Evolutionary conservation across 2,329 filamentous ascomycete species (phyloP).

Genomic region (Cyphellophora europaea): DNA sequence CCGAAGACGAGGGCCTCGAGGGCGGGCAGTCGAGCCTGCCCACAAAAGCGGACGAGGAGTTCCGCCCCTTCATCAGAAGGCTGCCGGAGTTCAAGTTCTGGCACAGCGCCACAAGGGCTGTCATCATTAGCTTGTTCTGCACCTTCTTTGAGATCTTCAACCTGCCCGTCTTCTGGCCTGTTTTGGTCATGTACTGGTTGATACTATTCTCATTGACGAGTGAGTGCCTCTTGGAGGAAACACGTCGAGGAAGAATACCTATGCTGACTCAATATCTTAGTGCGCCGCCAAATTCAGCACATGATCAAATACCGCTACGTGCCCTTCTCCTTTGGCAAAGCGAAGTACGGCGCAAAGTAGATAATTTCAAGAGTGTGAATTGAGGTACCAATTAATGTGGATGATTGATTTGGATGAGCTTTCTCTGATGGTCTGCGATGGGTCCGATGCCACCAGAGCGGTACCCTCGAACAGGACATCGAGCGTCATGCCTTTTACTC

Average conservation of each 20-base stretch:
- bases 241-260: too few species aligned
- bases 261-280: slow-evolving; percentile 39
- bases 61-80: slow-evolving; percentile 90
- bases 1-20: slow-evolving; percentile 92
- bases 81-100: slow-evolving; percentile 99
- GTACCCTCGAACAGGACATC: too few species aligned
- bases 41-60: slow-evolving; percentile 94
- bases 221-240: slow-evolving; percentile 52
- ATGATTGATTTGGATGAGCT: slow-evolving; percentile 2
- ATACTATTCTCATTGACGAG: slow-evolving; percentile 93
- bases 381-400: neutral
- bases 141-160: slow-evolving; percentile 93
- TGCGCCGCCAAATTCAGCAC: slow-evolving; percentile 99
- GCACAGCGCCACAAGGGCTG: slow-evolving; percentile 86
- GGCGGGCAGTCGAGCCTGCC: slow-evolving; percentile 74
- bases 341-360: slow-evolving; percentile 51
- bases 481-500: too few species aligned
- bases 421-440: too few species aligned
- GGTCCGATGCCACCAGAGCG: too few species aligned
- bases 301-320: slow-evolving; percentile 99
- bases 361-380: slow-evolving; percentile 1
- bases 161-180: slow-evolving; percentile 97
- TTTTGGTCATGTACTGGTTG: slow-evolving; percentile 97
- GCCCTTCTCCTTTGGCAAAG: slow-evolving; percentile 85
- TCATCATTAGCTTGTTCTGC: slow-evolving; percentile 74